Conservation (phyloP, 2,329 filamentous ascomycete genomes). For the Trichoderma oligosporum region DNA sequence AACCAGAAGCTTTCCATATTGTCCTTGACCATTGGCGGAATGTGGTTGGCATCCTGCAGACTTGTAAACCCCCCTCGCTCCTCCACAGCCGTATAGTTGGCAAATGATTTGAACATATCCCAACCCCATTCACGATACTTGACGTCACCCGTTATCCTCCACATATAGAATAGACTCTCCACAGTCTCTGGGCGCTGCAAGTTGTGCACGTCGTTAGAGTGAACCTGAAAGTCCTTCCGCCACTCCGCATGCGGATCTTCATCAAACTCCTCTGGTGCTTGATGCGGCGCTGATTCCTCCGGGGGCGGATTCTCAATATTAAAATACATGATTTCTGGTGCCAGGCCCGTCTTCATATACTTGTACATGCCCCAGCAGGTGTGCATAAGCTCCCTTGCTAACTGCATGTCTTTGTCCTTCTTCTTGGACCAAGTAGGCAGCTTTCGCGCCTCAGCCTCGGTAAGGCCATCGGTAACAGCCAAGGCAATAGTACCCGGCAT, state of each 20-base stretch:
- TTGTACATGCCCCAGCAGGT: slow-evolving; percentile 99
- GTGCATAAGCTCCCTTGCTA: slow-evolving; percentile 87
- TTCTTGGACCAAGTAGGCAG: slow-evolving; percentile 67
- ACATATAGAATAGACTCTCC: slow-evolving; percentile 98
- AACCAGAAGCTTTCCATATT: slow-evolving; percentile 99
- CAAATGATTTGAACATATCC: slow-evolving; percentile 95
- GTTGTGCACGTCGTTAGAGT: slow-evolving; percentile 83
- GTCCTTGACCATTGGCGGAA: slow-evolving; percentile 69
- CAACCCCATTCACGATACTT: slow-evolving; percentile 95
- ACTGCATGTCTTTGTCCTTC: slow-evolving; percentile 80
- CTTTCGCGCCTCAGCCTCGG: slow-evolving; percentile 71
- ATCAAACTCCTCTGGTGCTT: slow-evolving; percentile 49
- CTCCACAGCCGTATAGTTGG: slow-evolving; percentile 75
- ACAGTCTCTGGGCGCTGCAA: slow-evolving; percentile 93
- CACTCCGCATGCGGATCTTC: slow-evolving; percentile 56
- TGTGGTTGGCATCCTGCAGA: slow-evolving; percentile 65
- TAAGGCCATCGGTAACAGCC: slow-evolving; percentile 73
- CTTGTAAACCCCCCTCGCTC: slow-evolving; percentile 80
- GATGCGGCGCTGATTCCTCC: slow-evolving; percentile 48
- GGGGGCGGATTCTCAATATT: slow-evolving; percentile 66
- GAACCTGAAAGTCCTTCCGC: slow-evolving; percentile 75
- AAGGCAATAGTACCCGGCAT: slow-evolving; percentile 94
- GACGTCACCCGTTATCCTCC: slow-evolving; percentile 87
- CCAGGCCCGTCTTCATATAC: slow-evolving; percentile 83
- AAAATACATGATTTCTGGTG: slow-evolving; percentile 92